Evolutionary conservation across 1,284 basidiomycete species (phyloP).

Genomic region (Vanrija sp.): DNA sequence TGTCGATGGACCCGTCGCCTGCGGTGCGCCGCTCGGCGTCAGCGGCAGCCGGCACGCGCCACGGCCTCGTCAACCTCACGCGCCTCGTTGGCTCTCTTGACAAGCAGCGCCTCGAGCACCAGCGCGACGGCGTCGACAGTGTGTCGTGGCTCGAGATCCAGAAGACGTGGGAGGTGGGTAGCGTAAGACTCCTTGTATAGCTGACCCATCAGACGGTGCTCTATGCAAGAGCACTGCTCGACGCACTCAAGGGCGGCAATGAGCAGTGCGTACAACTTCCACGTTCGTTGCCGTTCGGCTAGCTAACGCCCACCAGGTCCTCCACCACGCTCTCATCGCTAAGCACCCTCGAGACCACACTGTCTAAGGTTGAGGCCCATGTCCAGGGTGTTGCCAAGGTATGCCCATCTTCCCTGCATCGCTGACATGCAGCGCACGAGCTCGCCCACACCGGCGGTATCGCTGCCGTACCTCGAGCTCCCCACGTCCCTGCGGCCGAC

Average conservation of each 20-base stretch:
- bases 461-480: slow-evolving; percentile 10
- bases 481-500: slow-evolving; percentile 6
- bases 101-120: slow-evolving; percentile 7
- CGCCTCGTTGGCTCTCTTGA: slow-evolving; percentile 41
- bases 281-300: no score
- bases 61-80: slow-evolving; percentile 43
- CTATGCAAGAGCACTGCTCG: slow-evolving; percentile 36
- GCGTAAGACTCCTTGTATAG: neutral
- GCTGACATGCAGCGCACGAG: slow-evolving; percentile 7
- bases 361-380: slow-evolving; percentile 18
- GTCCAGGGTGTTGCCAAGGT: slow-evolving; percentile 13
- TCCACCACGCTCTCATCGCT: slow-evolving; percentile 22
- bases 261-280: slow-evolving; percentile 30
- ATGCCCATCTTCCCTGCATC: neutral
- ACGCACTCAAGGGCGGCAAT: slow-evolving; percentile 17
- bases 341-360: slow-evolving; percentile 13
- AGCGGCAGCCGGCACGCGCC: slow-evolving; percentile 29
- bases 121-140: slow-evolving; percentile 6
- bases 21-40: slow-evolving; percentile 27
- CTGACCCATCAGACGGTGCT: slow-evolving; percentile 27
- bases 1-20: slow-evolving; percentile 26
- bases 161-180: slow-evolving; percentile 43
- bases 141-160: slow-evolving; percentile 34
- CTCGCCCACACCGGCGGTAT: slow-evolving; percentile 9
- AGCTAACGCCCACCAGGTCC: slow-evolving; percentile 17